These are phyloP conservation scores for Candida corydali DNA, from an alignment of 805 yeast genomes.

Conservation along the genomic window DNA sequence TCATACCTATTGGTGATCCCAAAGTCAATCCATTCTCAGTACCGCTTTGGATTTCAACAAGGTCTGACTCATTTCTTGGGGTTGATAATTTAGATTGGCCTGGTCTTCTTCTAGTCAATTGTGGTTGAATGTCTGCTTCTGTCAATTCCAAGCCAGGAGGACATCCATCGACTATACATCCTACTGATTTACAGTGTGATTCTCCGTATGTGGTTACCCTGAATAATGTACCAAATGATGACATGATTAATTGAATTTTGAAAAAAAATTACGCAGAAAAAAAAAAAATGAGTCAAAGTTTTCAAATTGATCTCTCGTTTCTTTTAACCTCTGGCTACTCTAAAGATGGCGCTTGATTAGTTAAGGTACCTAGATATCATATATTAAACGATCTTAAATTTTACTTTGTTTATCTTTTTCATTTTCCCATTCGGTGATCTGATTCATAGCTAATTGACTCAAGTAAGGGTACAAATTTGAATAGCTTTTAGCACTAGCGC, in stretches of 20 bases:
- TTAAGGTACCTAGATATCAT: no score
- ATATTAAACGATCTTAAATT: no score
- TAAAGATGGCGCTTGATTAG: no score
- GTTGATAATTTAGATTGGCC: conserved; percentile 92
- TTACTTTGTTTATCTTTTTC: conserved; percentile 1
- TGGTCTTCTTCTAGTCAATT: conserved; percentile 93
- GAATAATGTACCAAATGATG: conserved; percentile 39
- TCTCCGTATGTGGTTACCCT: conserved; percentile 95
- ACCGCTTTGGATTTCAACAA: conserved; percentile 90
- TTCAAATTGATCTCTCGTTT: no score
- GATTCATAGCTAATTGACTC: conserved; percentile 25
- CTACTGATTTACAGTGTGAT: conserved; percentile 95
- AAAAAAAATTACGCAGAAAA: conserved; percentile 2
- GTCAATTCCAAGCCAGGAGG: conserved; percentile 90
- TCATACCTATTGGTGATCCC: conserved; percentile 95
- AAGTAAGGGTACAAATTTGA: conserved; percentile 32
- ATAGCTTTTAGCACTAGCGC: conserved; percentile 43
- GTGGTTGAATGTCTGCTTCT: conserved; percentile 91
- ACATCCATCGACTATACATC: conserved; percentile 97
- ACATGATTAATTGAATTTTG: conserved; percentile 20
- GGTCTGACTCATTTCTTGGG: conserved; percentile 94
- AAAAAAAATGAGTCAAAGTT: background rate
- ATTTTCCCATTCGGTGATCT: conserved; percentile 9
- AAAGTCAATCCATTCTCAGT: conserved; percentile 85
- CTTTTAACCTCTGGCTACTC: no score